These are phyloP conservation scores for Mycena kentingensis DNA, from an alignment of 768 basidiomycete genomes.

Conservation along the genomic window DNA sequence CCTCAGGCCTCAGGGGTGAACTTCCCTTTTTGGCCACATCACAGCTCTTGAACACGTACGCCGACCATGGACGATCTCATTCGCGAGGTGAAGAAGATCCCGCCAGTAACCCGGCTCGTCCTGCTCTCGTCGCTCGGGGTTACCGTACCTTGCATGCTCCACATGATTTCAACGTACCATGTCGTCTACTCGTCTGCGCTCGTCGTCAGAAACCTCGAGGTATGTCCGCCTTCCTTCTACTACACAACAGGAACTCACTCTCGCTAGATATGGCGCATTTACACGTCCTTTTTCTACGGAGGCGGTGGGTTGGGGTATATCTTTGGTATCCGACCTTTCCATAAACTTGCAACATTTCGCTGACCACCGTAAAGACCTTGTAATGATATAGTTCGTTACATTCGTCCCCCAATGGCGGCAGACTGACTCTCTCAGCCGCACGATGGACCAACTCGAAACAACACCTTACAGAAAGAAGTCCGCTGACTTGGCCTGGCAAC, in stretches of 20 bases:
- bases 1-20: no score
- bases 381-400: conserved; percentile 67
- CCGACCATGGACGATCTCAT: conserved; percentile 46
- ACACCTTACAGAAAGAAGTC: conserved; percentile 59
- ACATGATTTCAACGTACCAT: conserved; percentile 53
- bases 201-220: conserved; percentile 55
- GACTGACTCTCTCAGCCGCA: conserved; percentile 50
- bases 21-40: no score
- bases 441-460: conserved; percentile 64
- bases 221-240: conserved; percentile 28
- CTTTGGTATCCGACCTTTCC: conserved; percentile 40
- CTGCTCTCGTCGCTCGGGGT: conserved; percentile 61
- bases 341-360: no score
- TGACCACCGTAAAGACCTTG: no score
- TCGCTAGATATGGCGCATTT: conserved; percentile 68
- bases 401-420: background rate
- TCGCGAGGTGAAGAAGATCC: conserved; percentile 76
- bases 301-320: conserved; percentile 56
- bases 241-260: background rate
- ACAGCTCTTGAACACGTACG: background rate
- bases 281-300: conserved; percentile 75
- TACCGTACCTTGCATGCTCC: conserved; percentile 57
- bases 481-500: conserved; percentile 79
- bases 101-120: conserved; percentile 77
- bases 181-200: conserved; percentile 54